Percentiles rank a stretch among this genome's conserved stretches.
Conservation (phyloP, 345 rosid genomes). For the Mallotus nudiflorus region DNA sequence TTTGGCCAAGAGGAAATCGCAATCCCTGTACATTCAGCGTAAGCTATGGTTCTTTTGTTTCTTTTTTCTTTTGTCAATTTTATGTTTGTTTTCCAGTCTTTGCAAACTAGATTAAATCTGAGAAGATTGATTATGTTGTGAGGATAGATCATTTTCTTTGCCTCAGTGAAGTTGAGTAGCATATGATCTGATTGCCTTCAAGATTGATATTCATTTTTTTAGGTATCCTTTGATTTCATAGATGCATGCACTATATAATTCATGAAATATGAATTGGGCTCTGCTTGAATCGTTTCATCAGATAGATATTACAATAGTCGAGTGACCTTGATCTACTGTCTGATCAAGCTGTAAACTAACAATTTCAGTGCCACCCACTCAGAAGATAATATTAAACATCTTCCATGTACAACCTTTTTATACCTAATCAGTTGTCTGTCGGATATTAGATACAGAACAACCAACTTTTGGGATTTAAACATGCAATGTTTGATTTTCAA, state of each 20-base stretch:
- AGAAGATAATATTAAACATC: neutral
- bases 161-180: neutral
- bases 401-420: neutral
- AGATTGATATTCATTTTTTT: neutral
- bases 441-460: neutral
- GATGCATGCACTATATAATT: neutral
- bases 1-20: conserved; percentile 99
- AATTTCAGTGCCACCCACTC: neutral
- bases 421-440: neutral
- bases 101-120: neutral
- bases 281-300: too few relatives aligned
- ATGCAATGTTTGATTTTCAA: neutral
- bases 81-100: neutral
- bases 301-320: neutral
- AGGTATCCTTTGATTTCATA: neutral
- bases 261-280: too few relatives aligned
- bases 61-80: too few relatives aligned
- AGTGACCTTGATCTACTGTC: neutral
- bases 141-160: neutral
- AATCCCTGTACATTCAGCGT: conserved; percentile 93
- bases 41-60: conserved; percentile 24
- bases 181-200: neutral
- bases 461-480: neutral
- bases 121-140: neutral
- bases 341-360: neutral